Evolutionary conservation across 163 green algal genomes (phyloP).

Genomic region (Scenedesmus sp.): DNA sequence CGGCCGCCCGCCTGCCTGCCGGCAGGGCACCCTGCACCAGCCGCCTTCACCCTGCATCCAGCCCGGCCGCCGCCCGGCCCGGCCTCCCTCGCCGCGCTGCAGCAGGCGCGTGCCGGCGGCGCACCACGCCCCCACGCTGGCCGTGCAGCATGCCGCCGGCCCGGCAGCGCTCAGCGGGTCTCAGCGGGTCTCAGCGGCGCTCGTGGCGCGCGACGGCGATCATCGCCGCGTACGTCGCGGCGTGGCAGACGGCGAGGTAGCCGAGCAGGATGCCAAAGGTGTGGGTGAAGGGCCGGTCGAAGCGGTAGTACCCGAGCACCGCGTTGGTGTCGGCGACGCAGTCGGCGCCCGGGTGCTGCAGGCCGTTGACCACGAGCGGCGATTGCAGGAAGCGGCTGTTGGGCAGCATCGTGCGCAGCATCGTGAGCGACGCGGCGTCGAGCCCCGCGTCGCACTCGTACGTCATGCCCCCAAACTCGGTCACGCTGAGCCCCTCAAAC

Average conservation of each 20-base stretch:
- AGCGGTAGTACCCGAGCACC: constrained; percentile 53
- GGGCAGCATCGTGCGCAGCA: constrained; percentile 44
- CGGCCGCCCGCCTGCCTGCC: too few species aligned
- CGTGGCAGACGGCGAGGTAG: constrained; percentile 53
- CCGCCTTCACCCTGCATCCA: too few species aligned
- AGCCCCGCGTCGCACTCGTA: constrained; percentile 48
- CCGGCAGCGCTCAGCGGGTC: too few species aligned
- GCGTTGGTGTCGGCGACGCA: constrained; percentile 44
- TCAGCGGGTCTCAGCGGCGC: constrained; percentile 43
- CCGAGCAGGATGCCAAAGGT: constrained; percentile 55
- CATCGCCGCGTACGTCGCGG: constrained; percentile 53
- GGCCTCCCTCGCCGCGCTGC: too few species aligned
- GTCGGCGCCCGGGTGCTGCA: constrained; percentile 27
- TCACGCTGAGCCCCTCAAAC: constrained; percentile 49
- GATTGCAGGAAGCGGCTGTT: constrained; percentile 35
- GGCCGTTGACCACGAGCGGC: constrained; percentile 13
- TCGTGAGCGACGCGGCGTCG: constrained; percentile 21
- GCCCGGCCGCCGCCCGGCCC: too few species aligned
- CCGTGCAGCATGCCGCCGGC: too few species aligned
- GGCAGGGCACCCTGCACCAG: too few species aligned
- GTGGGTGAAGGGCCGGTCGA: constrained; percentile 43
- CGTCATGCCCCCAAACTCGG: constrained; percentile 49
- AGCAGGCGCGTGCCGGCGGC: too few species aligned
- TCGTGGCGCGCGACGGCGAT: constrained; percentile 33
- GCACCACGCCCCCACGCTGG: too few species aligned